Evolutionary conservation across 352 stramenopile species (phyloP).

Genomic region (Stephanocyclus meneghinianus): DNA sequence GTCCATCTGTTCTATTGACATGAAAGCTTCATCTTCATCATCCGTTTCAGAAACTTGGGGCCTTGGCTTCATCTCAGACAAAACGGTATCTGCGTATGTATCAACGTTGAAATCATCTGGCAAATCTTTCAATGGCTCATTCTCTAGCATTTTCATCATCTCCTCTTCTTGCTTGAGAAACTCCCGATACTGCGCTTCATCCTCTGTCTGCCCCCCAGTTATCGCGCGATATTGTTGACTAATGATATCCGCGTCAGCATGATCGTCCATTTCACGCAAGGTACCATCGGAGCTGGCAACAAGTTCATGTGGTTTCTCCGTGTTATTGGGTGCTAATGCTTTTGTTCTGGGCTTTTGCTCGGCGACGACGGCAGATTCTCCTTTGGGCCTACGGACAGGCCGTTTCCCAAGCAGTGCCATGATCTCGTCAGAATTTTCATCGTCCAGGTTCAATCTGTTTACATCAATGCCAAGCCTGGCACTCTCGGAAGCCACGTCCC

Average conservation of each 20-base stretch:
- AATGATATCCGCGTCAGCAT: slow-evolving; percentile 29
- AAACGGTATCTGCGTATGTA: slow-evolving; percentile 62
- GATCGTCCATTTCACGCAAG: slow-evolving; percentile 34
- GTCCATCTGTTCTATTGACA: slow-evolving; percentile 44
- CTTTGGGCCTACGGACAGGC: slow-evolving; percentile 4
- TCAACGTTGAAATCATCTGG: slow-evolving; percentile 33
- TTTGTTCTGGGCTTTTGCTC: background rate
- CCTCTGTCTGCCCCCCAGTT: slow-evolving; percentile 34
- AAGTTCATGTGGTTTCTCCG: background rate
- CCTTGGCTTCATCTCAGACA: slow-evolving; percentile 57
- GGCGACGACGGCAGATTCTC: background rate
- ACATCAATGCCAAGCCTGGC: slow-evolving; percentile 38
- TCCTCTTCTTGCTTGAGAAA: slow-evolving; percentile 74
- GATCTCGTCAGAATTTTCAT: slow-evolving; percentile 38
- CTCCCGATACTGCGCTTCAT: slow-evolving; percentile 53
- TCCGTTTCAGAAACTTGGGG: slow-evolving; percentile 40
- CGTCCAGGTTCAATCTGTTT: slow-evolving; percentile 36
- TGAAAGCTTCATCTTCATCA: slow-evolving; percentile 25
- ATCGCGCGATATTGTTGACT: slow-evolving; percentile 36
- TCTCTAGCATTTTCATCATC: slow-evolving; percentile 51
- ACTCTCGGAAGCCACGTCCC: slow-evolving; percentile 36
- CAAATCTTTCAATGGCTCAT: slow-evolving; percentile 9
- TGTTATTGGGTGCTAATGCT: background rate
- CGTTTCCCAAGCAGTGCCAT: slow-evolving; percentile 41
- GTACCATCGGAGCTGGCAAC: slow-evolving; percentile 7